Conservation (phyloP, 1,284 basidiomycete genomes). For the Boletellus sp. region DNA sequence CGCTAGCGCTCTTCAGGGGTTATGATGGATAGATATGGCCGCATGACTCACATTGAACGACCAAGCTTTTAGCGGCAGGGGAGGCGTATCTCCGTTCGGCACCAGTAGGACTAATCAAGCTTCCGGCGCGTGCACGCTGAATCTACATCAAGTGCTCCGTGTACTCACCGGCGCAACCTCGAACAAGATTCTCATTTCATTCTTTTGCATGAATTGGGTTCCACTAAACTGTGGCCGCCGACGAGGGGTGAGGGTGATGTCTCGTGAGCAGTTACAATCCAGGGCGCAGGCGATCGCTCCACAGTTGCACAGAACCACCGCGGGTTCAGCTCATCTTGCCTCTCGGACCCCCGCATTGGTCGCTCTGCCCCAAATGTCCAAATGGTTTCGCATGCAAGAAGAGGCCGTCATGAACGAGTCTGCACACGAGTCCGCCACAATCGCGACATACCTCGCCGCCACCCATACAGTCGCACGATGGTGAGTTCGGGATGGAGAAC, state of each 20-base stretch:
- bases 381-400: background rate
- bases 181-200: too few relatives aligned
- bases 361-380: background rate
- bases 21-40: background rate
- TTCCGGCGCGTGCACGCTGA: too few relatives aligned
- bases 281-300: too few relatives aligned
- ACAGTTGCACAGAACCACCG: background rate
- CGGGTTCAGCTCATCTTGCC: too few relatives aligned
- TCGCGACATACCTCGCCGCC: too few relatives aligned
- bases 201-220: background rate
- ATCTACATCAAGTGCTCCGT: too few relatives aligned
- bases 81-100: background rate
- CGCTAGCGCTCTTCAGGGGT: background rate
- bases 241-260: background rate
- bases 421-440: background rate
- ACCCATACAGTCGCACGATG: too few relatives aligned
- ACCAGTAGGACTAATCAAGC: background rate
- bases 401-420: background rate
- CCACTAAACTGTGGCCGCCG: background rate
- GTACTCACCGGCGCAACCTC: too few relatives aligned
- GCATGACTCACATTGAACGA: constrained; percentile 6
- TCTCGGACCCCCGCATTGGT: too few relatives aligned
- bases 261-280: too few relatives aligned
- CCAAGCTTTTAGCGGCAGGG: background rate
- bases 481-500: too few relatives aligned